Evolutionary conservation across 129 eudicot genomes (phyloP).

Genomic region (carrot (Daucus carota)): DH1_v3.0 NC_030385.2:33414001-33414500

Average conservation of each 20-base stretch:
- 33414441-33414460: not conserved
- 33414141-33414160: not conserved
- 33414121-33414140: not conserved
- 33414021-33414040: constrained; percentile 8
- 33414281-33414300: not conserved
- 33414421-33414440: not conserved
- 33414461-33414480: not conserved
- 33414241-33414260: not conserved
- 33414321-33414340: not conserved
- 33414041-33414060: constrained; percentile 11
- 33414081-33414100: not conserved
- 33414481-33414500: not conserved
- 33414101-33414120: not conserved
- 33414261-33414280: not conserved
- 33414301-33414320: not conserved
- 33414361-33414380: not conserved
- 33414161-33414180: not conserved
- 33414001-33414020: constrained; percentile 5
- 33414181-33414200: not conserved
- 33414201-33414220: not conserved
- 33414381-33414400: not conserved
- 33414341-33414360: not conserved
- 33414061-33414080: not conserved
- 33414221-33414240: not conserved
- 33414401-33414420: not conserved